A percentile compares a stretch with the other conserved stretches of the same genome.
These are phyloP conservation scores for Eucommia ulmoides DNA, from an alignment of 257 asterid species.

Conservation along the genomic window DNA sequence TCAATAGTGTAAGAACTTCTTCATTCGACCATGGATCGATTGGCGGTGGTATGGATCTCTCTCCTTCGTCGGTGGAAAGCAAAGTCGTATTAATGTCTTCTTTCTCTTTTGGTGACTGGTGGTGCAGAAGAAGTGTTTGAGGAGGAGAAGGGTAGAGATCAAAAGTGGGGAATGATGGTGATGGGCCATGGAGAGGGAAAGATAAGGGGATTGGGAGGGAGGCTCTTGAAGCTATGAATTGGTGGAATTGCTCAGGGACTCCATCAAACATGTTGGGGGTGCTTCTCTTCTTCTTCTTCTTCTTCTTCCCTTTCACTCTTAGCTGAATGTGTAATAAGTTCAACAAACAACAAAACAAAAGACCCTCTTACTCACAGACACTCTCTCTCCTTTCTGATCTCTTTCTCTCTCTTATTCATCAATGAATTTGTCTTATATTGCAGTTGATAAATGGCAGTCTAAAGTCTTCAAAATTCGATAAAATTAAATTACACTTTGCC, in stretches of 20 bases:
- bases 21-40: slow-evolving; percentile 40
- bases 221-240: slow-evolving; percentile 35
- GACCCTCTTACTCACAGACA: background rate
- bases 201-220: slow-evolving; percentile 27
- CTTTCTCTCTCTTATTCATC: slow-evolving; percentile 22
- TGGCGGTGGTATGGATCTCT: slow-evolving; percentile 13
- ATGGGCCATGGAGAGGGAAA: slow-evolving; percentile 24
- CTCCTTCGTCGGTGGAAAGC: slow-evolving; percentile 14
- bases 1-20: slow-evolving; percentile 51
- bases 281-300: background rate
- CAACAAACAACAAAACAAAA: background rate
- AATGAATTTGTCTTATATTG: slow-evolving; percentile 40
- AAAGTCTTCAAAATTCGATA: slow-evolving; percentile 11
- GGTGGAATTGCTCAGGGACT: slow-evolving; percentile 42
- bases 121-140: slow-evolving; percentile 6
- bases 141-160: slow-evolving; percentile 22
- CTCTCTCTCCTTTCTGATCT: background rate
- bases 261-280: slow-evolving; percentile 45
- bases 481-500: too few relatives aligned
- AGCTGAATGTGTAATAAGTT: slow-evolving; percentile 5
- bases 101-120: slow-evolving; percentile 1
- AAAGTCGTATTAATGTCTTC: slow-evolving; percentile 8
- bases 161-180: slow-evolving; percentile 21
- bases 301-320: slow-evolving; percentile 1
- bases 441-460: slow-evolving; percentile 18